Base-by-base conservation (phyloP, 2,329 filamentous ascomycete species). In the Colletotrichum zoysiae region DNA sequence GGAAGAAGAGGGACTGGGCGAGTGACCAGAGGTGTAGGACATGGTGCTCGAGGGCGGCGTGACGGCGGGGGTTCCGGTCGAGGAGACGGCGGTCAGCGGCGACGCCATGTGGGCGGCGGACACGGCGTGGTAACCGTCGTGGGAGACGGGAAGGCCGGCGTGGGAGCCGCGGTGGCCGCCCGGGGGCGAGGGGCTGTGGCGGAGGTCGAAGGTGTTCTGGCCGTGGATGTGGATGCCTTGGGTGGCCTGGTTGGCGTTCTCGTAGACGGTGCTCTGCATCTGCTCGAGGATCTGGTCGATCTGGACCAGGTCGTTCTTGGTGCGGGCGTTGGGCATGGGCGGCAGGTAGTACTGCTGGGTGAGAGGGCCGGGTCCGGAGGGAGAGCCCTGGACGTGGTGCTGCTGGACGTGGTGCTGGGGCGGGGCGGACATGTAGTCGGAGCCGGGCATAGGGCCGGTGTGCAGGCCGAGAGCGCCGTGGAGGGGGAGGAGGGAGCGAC, bases 281-380 rank as follows among this genome's bases (percentile, higher is more conserved):
- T 98, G 94, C 83, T 97, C 95, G 67, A 99, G 89, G 81, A 98
- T 93, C 79, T 95, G 93, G 81, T 98, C 96, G 78, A 98, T 95
- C 80, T 97, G 95, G 80, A 97, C 86, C 55, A 99, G 87, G 80
- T 99, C 96, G 80, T 91, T 95, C 88, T 98, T 97, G 60, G 95
- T 98, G 78, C 95, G 91, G 67, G 97, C 88, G 77, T 95, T 97
- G 59, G 91, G 91, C 86, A 97, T 94, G 12, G 95, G 91, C 65
- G 96, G 94, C 71, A 98, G 87, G 74, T 94, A 94, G 84, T 98
- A 97, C 78, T 95, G 93, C 80, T 94, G 90, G 51, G 92, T 88
- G 76, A 92, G 87, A 48, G 91, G 87, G 70, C 88, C 86, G 77
- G 86, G 82, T 73, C 84, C 81, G 75, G 87, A 82, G 78, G 90